Percentiles rank a stretch among this genome's conserved stretches.
Conservation (phyloP, 768 basidiomycete species). For the Cyathus striatus region DNA sequence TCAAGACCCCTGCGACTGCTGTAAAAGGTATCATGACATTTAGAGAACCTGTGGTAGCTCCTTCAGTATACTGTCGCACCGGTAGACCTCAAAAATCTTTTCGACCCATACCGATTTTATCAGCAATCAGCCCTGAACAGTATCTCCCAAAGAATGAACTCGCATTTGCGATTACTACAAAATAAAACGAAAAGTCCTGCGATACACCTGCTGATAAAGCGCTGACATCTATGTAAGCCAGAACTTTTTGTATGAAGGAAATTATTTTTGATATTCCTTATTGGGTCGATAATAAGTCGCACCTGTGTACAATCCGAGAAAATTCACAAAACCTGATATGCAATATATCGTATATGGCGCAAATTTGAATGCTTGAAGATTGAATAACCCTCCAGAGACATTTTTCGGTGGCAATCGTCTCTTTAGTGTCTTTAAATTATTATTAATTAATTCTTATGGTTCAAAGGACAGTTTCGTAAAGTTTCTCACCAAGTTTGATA, state of each 20-base stretch:
- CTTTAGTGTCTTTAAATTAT: constrained; percentile 33
- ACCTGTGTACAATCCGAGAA: constrained; percentile 71
- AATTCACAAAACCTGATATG: constrained; percentile 46
- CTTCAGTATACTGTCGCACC: neutral
- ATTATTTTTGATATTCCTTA: neutral
- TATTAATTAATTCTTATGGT: too few species aligned
- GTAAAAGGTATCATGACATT: constrained; percentile 69
- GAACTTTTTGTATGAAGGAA: constrained; percentile 29
- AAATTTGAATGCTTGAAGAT: constrained; percentile 45
- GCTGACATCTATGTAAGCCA: constrained; percentile 64
- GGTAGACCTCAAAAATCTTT: too few species aligned
- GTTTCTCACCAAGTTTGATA: constrained; percentile 44
- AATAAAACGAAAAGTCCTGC: constrained; percentile 51
- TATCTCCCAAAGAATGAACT: constrained; percentile 60
- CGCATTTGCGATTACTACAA: constrained; percentile 65
- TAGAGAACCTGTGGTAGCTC: constrained; percentile 43
- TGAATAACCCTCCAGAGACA: constrained; percentile 53
- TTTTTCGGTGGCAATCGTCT: constrained; percentile 53
- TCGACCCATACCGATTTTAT: constrained; percentile 54
- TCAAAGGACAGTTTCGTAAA: neutral
- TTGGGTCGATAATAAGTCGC: too few species aligned
- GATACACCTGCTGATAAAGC: constrained; percentile 45
- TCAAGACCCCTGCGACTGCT: constrained; percentile 46
- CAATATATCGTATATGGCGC: constrained; percentile 55
- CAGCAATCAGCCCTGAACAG: constrained; percentile 45